A percentile compares a stretch with the other conserved stretches of the same genome.
These are phyloP conservation scores for Chlamydomonas eustigma DNA, from an alignment of 139 green algal genomes.

Conservation along the genomic window DNA sequence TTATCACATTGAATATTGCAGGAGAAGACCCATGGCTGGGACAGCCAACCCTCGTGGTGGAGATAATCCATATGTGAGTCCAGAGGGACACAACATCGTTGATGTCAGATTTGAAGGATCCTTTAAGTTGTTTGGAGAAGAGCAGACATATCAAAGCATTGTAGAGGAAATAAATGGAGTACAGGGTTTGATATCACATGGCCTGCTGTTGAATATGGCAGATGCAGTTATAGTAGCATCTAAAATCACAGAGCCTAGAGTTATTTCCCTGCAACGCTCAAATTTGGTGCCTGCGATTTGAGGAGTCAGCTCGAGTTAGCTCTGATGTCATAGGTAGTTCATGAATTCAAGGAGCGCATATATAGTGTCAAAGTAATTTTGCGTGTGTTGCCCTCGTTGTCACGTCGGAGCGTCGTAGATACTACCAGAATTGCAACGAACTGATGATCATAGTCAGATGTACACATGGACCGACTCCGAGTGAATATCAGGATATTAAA, in stretches of 20 bases:
- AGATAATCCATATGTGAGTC: conserved; percentile 68
- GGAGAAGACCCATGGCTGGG: conserved; percentile 31
- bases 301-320: conserved; percentile 19
- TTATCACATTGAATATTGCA: conserved; percentile 8
- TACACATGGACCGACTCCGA: no score
- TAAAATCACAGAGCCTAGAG: no score
- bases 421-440: no score
- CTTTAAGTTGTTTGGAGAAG: conserved; percentile 67
- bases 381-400: no score
- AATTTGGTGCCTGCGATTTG: no score
- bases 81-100: conserved; percentile 60
- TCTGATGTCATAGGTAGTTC: neutral
- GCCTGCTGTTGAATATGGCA: conserved; percentile 22
- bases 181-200: conserved; percentile 21
- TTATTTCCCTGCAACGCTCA: no score
- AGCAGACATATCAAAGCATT: conserved; percentile 26
- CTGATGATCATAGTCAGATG: no score
- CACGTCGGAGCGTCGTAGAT: no score
- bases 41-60: conserved; percentile 44
- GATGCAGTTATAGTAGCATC: conserved; percentile 28
- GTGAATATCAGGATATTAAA: no score
- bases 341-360: neutral
- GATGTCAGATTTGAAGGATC: conserved; percentile 43
- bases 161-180: conserved; percentile 10
- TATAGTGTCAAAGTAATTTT: no score